phyloP scores from a whole-genome alignment of 2,329 filamentous ascomycete genomes.

The Penicillium sp. region DNA sequence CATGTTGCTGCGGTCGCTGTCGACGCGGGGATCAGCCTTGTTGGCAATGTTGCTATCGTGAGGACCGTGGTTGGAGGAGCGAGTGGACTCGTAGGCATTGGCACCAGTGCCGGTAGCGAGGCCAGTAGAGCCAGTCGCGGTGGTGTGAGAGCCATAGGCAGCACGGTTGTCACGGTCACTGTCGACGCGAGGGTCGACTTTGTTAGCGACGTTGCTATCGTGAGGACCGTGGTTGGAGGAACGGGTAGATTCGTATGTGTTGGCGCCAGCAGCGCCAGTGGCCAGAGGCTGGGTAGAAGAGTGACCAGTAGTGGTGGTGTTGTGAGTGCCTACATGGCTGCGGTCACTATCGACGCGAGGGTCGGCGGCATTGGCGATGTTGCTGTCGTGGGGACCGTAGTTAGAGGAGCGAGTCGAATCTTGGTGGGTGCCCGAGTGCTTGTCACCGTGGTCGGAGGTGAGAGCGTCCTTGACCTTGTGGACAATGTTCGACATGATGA shows the following conservation, averaged over 20 bases:
- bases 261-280: conserved; percentile 2
- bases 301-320: conserved; percentile 7
- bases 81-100: conserved; percentile 11
- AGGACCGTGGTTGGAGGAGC: conserved; percentile 10
- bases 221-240: conserved; percentile 13
- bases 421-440: conserved; percentile 2
- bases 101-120: not conserved
- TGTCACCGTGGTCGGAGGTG: conserved; percentile 11
- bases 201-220: conserved; percentile 12
- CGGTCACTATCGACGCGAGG: conserved; percentile 14
- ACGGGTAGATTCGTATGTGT: conserved; percentile 9
- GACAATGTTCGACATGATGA: conserved; percentile 19
- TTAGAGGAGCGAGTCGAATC: conserved; percentile 10
- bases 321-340: not conserved
- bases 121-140: not conserved
- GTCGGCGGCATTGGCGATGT: conserved; percentile 13
- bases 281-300: not conserved
- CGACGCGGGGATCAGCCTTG: conserved; percentile 11
- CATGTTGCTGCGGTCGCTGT: conserved; percentile 5
- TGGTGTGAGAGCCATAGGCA: not conserved
- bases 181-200: conserved; percentile 12
- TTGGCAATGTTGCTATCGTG: conserved; percentile 14
- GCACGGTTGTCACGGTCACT: conserved; percentile 7
- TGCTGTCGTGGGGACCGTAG: conserved; percentile 15
- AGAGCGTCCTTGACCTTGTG: conserved; percentile 24